Evolutionary conservation across 1,284 basidiomycete species (phyloP), one percentile per base, ranked within the genome.

Genomic region (Ceratobasidium sp.): DNA sequence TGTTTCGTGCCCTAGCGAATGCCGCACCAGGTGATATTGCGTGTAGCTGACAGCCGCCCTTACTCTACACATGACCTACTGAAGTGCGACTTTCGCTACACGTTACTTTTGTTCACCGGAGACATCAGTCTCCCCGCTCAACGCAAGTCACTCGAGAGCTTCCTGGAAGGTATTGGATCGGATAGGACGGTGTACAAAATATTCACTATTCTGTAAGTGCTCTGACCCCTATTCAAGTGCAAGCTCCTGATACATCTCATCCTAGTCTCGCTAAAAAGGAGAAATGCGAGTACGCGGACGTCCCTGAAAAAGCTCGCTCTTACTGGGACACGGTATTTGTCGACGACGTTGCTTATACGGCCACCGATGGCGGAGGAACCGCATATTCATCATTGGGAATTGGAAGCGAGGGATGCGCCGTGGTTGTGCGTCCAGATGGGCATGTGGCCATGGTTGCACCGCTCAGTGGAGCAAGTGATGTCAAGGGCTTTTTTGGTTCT

Each of bases 391-490:
- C 87, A 64, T 92, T 89, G 81, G 93, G 92, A 0, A 86, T 93
- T 50, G 85, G 86, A 6, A 80, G 85, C 23, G 83, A 84, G 1
- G 93, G 93, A 38, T 91, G 88, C 6, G 83, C 93, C 28, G 89
- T 93, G 40, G 86, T 92, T 48, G 89, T 93, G 17, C 87, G 93
- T 44, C 93, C 93, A 3, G 93, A 95, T 80, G 93, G 92, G 10
- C 94, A 93, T 79, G 89, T 94, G 20, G 91, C 90, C 2, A 86
- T 86, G 73, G 85, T 93, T 38, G 86, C 86, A 1, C 87, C 91
- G 0, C 83, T 93, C 59, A 85, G 89, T 48, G 83, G 85, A 26
- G n/a, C 26, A 15, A 44, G 23, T 9, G 62, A 38, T 15, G 20
- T 65, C 38, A 65, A 65, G 13, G 12, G 40, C 33, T 33, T 33